Conservation (phyloP, 2,329 filamentous ascomycete genomes). For the Aspergillus vadensis region DNA sequence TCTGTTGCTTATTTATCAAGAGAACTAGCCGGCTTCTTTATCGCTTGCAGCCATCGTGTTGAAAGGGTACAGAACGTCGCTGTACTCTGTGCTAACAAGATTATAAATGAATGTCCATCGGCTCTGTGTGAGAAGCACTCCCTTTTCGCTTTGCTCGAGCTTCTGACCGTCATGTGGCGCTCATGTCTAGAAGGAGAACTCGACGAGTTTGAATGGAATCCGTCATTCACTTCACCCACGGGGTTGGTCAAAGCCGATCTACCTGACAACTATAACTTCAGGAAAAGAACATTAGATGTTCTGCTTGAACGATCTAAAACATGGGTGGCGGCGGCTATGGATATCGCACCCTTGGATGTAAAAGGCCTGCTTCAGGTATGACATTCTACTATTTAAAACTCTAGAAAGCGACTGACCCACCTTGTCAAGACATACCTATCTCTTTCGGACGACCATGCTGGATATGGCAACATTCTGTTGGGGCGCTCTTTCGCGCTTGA, state of each 20-base stretch:
- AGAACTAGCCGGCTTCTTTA: conserved; percentile 83
- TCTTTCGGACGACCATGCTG: conserved; percentile 87
- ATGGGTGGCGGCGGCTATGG: conserved; percentile 81
- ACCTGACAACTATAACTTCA: conserved; percentile 88
- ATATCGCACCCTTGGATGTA: conserved; percentile 85
- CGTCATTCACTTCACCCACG: conserved; percentile 74
- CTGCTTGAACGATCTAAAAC: conserved; percentile 74
- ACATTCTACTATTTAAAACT: not conserved
- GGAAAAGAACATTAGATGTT: conserved; percentile 74
- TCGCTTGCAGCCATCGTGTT: conserved; percentile 90
- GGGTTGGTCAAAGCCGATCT: conserved; percentile 82
- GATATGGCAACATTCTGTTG: conserved; percentile 87
- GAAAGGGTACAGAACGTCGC: conserved; percentile 88
- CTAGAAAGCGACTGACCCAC: not conserved
- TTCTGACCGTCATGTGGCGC: conserved; percentile 91
- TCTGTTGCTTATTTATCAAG: conserved; percentile 89
- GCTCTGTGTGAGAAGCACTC: conserved; percentile 87
- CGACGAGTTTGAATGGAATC: conserved; percentile 86
- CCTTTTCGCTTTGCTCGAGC: conserved; percentile 86
- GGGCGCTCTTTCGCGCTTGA: conserved; percentile 93
- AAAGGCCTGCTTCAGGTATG: conserved; percentile 78
- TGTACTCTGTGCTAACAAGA: conserved; percentile 77
- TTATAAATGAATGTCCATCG: conserved; percentile 82
- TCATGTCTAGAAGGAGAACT: conserved; percentile 93
- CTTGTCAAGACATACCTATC: conserved; percentile 78